phyloP scores from a whole-genome alignment of 2,329 filamentous ascomycete species.

The Xylaria sp. region DNA sequence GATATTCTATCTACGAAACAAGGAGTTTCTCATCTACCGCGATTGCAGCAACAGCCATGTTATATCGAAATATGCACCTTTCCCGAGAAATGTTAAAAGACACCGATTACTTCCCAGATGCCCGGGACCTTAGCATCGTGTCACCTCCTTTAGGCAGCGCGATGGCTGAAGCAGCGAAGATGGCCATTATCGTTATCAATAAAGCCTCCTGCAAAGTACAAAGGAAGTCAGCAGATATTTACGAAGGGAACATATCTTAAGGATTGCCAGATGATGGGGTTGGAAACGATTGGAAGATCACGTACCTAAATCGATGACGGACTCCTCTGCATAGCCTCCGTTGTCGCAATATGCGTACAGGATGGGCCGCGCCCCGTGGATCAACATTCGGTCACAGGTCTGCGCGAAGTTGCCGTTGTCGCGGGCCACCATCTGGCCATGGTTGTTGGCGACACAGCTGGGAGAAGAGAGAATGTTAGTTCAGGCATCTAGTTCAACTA shows the following conservation, averaged over 20 bases:
- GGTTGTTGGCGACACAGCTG: constrained; percentile 34
- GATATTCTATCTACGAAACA: neutral
- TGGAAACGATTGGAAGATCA: neutral
- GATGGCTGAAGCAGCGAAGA: constrained; percentile 30
- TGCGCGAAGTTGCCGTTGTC: constrained; percentile 24
- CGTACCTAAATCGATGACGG: constrained; percentile 22
- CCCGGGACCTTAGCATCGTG: neutral
- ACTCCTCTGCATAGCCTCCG: constrained; percentile 6
- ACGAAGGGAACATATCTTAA: neutral
- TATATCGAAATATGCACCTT: neutral
- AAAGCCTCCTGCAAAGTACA: constrained; percentile 21
- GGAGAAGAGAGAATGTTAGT: neutral
- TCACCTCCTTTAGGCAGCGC: constrained; percentile 9
- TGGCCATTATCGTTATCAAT: constrained; percentile 28
- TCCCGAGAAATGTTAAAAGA: neutral
- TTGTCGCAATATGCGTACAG: constrained; percentile 22
- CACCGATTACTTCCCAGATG: neutral
- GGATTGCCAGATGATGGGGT: neutral
- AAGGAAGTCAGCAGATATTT: neutral
- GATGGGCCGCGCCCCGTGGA: constrained; percentile 16
- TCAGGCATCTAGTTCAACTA: neutral
- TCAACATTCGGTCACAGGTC: constrained; percentile 25
- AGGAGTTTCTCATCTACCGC: neutral
- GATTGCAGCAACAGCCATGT: neutral
- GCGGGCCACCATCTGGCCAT: constrained; percentile 23